Conservation (phyloP, 1,139 yeast species). For the Ashbya aceris region DNA sequence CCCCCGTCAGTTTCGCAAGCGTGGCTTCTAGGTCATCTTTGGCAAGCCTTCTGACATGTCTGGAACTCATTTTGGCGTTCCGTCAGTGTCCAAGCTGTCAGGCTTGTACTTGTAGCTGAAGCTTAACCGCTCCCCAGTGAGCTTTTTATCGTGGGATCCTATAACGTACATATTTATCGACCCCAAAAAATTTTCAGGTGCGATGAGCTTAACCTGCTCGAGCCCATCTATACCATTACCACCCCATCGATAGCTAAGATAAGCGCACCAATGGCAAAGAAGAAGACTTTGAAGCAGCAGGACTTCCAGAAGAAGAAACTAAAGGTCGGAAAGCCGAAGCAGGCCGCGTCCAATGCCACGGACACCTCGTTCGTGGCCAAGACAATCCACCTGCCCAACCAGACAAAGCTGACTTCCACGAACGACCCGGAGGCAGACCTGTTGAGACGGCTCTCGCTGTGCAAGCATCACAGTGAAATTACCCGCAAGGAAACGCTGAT, state of each 20-base stretch:
- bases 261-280: conserved; percentile 24
- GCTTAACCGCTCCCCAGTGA: no score
- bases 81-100: neutral
- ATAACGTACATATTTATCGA: neutral
- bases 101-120: no score
- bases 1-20: conserved; percentile 11
- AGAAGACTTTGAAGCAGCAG: conserved; percentile 29
- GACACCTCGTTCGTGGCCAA: conserved; percentile 81
- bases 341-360: conserved; percentile 65
- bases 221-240: neutral
- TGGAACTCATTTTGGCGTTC: conserved; percentile 47
- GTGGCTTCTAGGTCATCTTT: conserved; percentile 32
- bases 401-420: conserved; percentile 32
- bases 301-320: conserved; percentile 59
- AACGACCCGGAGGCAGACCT: conserved; percentile 34
- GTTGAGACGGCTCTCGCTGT: conserved; percentile 50
- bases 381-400: conserved; percentile 53
- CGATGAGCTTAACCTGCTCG: neutral
- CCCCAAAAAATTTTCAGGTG: conserved; percentile 3
- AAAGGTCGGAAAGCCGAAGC: conserved; percentile 77
- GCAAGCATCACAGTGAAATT: conserved; percentile 67
- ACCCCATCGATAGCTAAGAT: neutral
- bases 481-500: conserved; percentile 68
- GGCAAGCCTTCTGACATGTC: conserved; percentile 50
- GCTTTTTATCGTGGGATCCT: neutral